Evolutionary conservation across 2,329 filamentous ascomycete genomes (phyloP), one percentile per base, ranked within the genome.

Genomic region (Xylogone sp.): DNA sequence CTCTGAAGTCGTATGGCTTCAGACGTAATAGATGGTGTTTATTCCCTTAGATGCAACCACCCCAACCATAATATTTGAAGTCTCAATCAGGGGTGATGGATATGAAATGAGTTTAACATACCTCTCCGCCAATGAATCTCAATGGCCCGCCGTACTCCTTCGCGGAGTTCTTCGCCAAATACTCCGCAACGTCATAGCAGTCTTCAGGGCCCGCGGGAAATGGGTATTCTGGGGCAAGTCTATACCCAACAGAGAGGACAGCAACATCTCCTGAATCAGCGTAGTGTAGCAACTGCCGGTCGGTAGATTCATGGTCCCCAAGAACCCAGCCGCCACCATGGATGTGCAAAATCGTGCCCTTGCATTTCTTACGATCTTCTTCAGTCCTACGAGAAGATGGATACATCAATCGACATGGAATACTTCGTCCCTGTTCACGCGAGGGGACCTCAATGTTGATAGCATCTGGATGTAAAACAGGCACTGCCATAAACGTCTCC

Each of bases 201-300:
- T 84, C 82, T 48, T 84, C 70, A 3, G 74, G 71, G 0, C 71
- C 75, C 0, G 71, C 71, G 0, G 82, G 81, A 61, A 74, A 83
- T 0, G 79, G 78, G 57, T 83, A 53, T 60, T 85, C 81, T 0
- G 82, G 82, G 0, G 81, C 80, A 18, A 82, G 72, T 22, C 82
- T 71, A 61, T 85, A 85, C 1, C 80, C 81, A 6, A 83, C 72
- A 0, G 75, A 79, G 12, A 84, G 63, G 16, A 78, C 74, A 0
- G 74, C 74, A 2, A 81, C 52, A 34, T 75, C 67, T 45, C 68
- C 73, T 22, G 67, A 63, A 55, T 81, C 71, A 45, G 79, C 77
- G 63, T 78, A 74, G 55, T 68, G 68, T 49, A 76, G 71, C 10
- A 83, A 67, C 29, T 73, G 69, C 1, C 64, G 53, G 58, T 69